phyloP scores from a whole-genome alignment of 2,329 filamentous ascomycete species.

The Botryotinia narcissicola region DNA sequence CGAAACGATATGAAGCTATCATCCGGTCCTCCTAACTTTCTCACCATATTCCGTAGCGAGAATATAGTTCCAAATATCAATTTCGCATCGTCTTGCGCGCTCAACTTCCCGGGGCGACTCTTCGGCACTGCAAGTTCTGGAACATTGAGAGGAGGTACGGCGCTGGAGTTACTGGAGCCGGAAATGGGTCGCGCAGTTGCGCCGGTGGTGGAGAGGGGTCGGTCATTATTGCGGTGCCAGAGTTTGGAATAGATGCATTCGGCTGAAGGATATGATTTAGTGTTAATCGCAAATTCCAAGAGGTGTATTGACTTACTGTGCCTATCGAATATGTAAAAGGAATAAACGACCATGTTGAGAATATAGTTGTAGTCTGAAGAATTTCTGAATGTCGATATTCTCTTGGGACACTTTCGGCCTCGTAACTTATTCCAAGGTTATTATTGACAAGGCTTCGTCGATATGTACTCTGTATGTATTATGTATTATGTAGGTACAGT shows the following conservation, averaged over 20 bases:
- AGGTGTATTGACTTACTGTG: conserved; percentile 65
- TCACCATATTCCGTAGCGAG: conserved; percentile 92
- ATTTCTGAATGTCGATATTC: not conserved
- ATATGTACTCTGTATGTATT: not conserved
- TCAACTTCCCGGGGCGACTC: conserved; percentile 36
- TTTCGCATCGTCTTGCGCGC: conserved; percentile 81
- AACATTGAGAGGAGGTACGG: conserved; percentile 36
- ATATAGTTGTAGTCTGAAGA: not conserved
- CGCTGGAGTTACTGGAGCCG: conserved; percentile 46
- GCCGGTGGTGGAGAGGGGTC: conserved; percentile 32
- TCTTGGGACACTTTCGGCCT: not conserved
- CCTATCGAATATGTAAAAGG: conserved; percentile 98
- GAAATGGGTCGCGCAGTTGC: conserved; percentile 51
- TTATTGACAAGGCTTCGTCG: not conserved
- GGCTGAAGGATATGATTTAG: conserved; percentile 51
- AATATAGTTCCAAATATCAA: conserved; percentile 97
- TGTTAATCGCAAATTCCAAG: conserved; percentile 23
- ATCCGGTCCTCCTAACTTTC: conserved; percentile 89
- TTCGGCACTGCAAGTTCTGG: conserved; percentile 36
- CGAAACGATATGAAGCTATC: conserved; percentile 93
- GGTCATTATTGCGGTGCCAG: conserved; percentile 54
- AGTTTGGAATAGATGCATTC: conserved; percentile 95
- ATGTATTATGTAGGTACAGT: not conserved
- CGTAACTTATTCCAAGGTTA: not conserved
- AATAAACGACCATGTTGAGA: conserved; percentile 79